A percentile compares a stretch with the other conserved stretches of the same genome.
Conservation (phyloP, 1,284 basidiomycete genomes). For the Ustilago cynodontis region DNA sequence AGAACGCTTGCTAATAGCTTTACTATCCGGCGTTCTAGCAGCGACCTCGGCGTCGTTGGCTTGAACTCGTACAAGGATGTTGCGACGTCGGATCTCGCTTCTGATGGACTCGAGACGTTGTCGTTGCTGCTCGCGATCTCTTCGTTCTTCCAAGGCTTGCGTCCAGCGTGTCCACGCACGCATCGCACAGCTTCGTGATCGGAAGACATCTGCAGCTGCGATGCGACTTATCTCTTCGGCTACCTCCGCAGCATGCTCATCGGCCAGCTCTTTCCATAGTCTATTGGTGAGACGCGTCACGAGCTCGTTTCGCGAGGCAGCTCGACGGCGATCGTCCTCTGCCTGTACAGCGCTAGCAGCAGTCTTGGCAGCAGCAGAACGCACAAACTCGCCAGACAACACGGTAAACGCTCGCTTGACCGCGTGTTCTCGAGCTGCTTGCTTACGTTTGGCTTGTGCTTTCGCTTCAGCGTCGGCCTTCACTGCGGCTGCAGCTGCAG, state of each 20-base stretch:
- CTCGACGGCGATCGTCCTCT: constrained; percentile 25
- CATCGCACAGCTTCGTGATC: constrained; percentile 16
- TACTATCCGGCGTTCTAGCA: background rate
- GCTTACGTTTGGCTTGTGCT: constrained; percentile 21
- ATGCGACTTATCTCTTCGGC: constrained; percentile 17
- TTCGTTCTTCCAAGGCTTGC: constrained; percentile 22
- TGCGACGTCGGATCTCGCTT: constrained; percentile 21
- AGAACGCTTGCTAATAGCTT: background rate
- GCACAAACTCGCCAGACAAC: constrained; percentile 19
- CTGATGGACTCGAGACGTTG: constrained; percentile 28
- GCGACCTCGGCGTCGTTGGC: constrained; percentile 2
- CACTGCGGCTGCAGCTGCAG: constrained; percentile 23
- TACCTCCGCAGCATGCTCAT: constrained; percentile 12
- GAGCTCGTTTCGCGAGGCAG: constrained; percentile 27
- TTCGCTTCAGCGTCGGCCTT: constrained; percentile 21
- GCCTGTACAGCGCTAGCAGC: constrained; percentile 20
- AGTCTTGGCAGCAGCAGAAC: constrained; percentile 14
- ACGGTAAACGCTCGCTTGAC: constrained; percentile 29
- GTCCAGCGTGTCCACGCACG: constrained; percentile 27
- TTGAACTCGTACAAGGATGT: constrained; percentile 30
- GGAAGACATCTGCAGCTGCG: constrained; percentile 30
- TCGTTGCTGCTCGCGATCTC: constrained; percentile 28
- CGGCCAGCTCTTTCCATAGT: constrained; percentile 28
- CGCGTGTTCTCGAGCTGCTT: constrained; percentile 16
- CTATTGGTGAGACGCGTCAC: constrained; percentile 14